Percentiles rank a stretch among this genome's conserved stretches.
Evolutionary conservation across 2,329 filamentous ascomycete genomes (phyloP).

Genomic region (Xylaria sp.): DNA sequence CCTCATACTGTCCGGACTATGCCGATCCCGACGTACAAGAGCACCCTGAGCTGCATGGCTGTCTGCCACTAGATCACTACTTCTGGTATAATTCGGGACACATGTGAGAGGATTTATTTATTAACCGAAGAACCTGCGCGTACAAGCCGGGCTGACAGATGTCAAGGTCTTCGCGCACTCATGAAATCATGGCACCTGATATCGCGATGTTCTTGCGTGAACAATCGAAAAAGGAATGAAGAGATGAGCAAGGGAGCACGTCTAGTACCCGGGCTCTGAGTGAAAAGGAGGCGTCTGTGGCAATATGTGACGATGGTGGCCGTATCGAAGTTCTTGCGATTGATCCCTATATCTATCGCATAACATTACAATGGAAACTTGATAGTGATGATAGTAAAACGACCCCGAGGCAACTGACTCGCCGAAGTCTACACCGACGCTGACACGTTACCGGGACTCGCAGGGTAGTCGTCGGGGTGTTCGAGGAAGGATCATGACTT

Average conservation of each 20-base stretch:
- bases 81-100: slow-evolving; percentile 50
- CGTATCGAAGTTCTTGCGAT: too few relatives aligned
- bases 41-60: slow-evolving; percentile 44
- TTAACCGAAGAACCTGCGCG: background rate
- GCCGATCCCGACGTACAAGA: slow-evolving; percentile 41
- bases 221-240: slow-evolving; percentile 23
- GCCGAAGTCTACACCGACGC: too few relatives aligned
- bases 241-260: too few relatives aligned
- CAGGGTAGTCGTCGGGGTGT: background rate
- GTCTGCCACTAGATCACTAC: slow-evolving; percentile 45
- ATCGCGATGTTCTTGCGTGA: slow-evolving; percentile 28
- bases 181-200: slow-evolving; percentile 36
- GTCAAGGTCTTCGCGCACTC: slow-evolving; percentile 34
- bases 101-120: slow-evolving; percentile 34
- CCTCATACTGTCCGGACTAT: slow-evolving; percentile 43
- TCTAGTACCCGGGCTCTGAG: background rate
- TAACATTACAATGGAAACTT: too few relatives aligned
- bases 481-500: background rate
- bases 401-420: too few relatives aligned
- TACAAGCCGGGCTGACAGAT: slow-evolving; percentile 6
- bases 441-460: background rate
- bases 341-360: too few relatives aligned
- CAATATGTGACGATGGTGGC: too few relatives aligned
- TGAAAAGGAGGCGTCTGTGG: too few relatives aligned
- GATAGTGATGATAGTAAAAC: too few relatives aligned